Base-by-base conservation (phyloP, 2,329 filamentous ascomycete genomes). In the Paraconiothyrium brasiliense region DNA sequence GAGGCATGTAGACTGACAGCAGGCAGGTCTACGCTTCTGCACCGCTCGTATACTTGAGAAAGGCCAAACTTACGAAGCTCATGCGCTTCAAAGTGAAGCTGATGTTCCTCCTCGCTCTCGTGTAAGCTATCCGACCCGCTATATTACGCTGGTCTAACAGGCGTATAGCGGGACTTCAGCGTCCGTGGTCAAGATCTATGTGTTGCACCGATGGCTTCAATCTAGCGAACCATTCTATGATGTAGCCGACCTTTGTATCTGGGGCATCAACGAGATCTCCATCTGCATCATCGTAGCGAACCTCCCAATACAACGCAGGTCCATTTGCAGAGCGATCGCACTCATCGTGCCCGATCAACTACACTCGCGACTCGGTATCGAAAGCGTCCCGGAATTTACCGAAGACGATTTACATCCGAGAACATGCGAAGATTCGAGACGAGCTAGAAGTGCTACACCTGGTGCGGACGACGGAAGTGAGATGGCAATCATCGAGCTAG, bases 231-330 rank as follows among this genome's bases (percentile, higher is more conserved):
- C 58, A 16, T 61, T 56, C 51, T 67, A 63, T 55, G 60, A 65
- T 20, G 54, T 60, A 14, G 59, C 64, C 43, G 57, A 59, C 43
- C 22, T 67, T 1, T 59, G 50, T 50, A 64, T 68, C 48, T 68
- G 61, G 58, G 58, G 55, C 43, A 58, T 60, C 43, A 63, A 61
- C 39, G 63, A 67, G 51, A 59, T 67, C 32, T 63, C 59, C n/a
- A 52, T 67, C 39, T 62, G 63, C 16, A 64, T 69, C 35, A 56
- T 66, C 39, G 50, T 64, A 24, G 58, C 61, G 7, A 67, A 65
- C 30, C 63, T 67, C 8, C 67, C 63, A 14, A 63, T 62, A 2
- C 54, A 67, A 8, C 63, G 63, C 22, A 69, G 61, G 20, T 46
- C 51, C 14, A 54, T 67, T 16, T 37, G 49, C 41, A 54, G 47